These are phyloP conservation scores for Cenchrus fungigraminus DNA, from an alignment of 176 grass and related monocot species.

Conservation along the genomic window DNA sequence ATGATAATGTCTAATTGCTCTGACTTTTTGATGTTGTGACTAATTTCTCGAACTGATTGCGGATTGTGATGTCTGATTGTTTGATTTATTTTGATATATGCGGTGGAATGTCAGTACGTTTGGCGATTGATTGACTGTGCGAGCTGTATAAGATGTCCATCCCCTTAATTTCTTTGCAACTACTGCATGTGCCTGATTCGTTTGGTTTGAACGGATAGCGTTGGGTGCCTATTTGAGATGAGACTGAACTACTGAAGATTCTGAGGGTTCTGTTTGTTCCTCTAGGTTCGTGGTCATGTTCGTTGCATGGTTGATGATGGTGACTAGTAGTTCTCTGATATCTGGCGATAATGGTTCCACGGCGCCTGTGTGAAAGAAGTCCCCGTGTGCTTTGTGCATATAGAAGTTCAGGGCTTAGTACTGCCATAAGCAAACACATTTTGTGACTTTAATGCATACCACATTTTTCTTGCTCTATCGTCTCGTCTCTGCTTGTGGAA, in stretches of 20 bases:
- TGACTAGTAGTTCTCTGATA: neutral
- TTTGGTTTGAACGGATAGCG: neutral
- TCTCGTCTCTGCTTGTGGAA: neutral
- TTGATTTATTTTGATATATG: slow-evolving; percentile 6
- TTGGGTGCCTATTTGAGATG: neutral
- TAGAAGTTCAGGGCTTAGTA: neutral
- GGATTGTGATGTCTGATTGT: neutral
- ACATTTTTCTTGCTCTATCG: slow-evolving; percentile 4
- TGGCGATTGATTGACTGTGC: neutral
- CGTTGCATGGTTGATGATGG: neutral
- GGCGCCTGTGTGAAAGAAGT: no score
- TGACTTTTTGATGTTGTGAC: neutral
- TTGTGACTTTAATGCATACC: neutral
- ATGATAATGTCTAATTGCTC: neutral
- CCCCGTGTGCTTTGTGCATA: neutral
- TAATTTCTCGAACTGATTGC: neutral
- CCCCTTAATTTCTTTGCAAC: neutral
- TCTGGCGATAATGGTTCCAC: neutral
- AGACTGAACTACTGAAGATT: neutral
- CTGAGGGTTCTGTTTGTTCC: neutral
- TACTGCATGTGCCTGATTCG: neutral
- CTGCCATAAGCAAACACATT: neutral
- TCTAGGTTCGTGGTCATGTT: neutral
- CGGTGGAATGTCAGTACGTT: neutral
- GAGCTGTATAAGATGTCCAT: neutral